Evolutionary conservation across 164 flowering plant genomes (phyloP).

Genomic region (Protea cynaroides): DNA sequence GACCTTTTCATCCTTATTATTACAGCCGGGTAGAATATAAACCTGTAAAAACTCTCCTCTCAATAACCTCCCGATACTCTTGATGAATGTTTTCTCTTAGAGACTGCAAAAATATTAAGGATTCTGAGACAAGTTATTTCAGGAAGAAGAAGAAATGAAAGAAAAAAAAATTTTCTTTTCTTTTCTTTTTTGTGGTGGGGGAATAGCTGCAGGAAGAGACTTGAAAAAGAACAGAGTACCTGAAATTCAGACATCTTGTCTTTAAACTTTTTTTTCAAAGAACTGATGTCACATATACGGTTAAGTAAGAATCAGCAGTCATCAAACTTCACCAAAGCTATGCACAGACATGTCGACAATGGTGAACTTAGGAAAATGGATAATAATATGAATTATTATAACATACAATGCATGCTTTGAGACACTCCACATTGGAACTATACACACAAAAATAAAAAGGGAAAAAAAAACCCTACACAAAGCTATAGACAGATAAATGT

Average conservation of each 20-base stretch:
- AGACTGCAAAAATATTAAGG: slow-evolving; percentile 29
- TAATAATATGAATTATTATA: too few species aligned
- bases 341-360: too few species aligned
- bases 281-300: slow-evolving; percentile 28
- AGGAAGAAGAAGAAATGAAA: neutral
- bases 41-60: slow-evolving; percentile 89
- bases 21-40: neutral
- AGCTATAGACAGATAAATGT: too few species aligned
- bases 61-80: slow-evolving; percentile 82
- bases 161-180: too few species aligned
- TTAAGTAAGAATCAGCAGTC: neutral
- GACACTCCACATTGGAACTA: too few species aligned
- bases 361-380: too few species aligned
- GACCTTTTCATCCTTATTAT: neutral
- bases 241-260: slow-evolving; percentile 81
- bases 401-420: too few species aligned
- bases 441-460: too few species aligned
- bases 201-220: too few species aligned
- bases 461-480: too few species aligned
- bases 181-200: too few species aligned
- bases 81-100: slow-evolving; percentile 64
- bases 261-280: slow-evolving; percentile 73
- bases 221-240: slow-evolving; percentile 22
- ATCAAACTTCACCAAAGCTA: too few species aligned
- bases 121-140: neutral